Conservation (phyloP, 2,329 filamentous ascomycete species). For the Claviceps pazoutovae region DNA sequence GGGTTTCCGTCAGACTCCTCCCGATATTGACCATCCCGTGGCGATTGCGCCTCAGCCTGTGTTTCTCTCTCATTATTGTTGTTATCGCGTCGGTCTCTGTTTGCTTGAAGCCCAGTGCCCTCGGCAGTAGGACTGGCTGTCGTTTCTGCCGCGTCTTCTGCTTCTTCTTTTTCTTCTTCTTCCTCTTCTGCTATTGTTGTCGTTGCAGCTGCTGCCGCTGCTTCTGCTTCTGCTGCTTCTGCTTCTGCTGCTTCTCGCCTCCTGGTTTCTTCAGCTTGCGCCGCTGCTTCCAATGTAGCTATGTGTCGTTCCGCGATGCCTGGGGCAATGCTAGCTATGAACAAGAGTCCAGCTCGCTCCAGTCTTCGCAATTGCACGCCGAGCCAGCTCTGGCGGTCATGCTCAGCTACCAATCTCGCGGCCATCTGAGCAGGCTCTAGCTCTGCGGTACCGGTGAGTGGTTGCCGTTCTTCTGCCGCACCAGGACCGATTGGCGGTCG, state of each 20-base stretch:
- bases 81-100: not conserved
- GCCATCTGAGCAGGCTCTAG: constrained; percentile 38
- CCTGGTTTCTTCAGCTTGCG: constrained; percentile 27
- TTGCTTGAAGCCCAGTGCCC: constrained; percentile 1
- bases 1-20: not conserved
- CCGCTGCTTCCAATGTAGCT: constrained; percentile 39
- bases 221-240: constrained; percentile 16
- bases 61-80: constrained; percentile 1
- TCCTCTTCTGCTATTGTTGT: constrained; percentile 12
- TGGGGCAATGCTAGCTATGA: constrained; percentile 51
- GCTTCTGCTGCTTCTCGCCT: constrained; percentile 28
- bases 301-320: constrained; percentile 54
- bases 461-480: constrained; percentile 14
- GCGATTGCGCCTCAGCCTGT: constrained; percentile 2
- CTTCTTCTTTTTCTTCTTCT: constrained; percentile 15
- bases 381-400: constrained; percentile 19
- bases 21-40: constrained; percentile 1
- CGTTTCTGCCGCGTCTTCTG: constrained; percentile 14
- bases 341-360: constrained; percentile 47
- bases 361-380: constrained; percentile 32
- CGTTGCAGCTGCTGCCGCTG: constrained; percentile 10
- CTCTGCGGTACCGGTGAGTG: constrained; percentile 14
- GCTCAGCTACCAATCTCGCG: constrained; percentile 35
- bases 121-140: not conserved
- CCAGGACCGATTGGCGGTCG: constrained; percentile 11